Percentiles rank a stretch among this genome's conserved stretches.
These are phyloP conservation scores for Eragrostis nindensis DNA, from an alignment of 176 grass and related monocot genomes.

Conservation along the genomic window DNA sequence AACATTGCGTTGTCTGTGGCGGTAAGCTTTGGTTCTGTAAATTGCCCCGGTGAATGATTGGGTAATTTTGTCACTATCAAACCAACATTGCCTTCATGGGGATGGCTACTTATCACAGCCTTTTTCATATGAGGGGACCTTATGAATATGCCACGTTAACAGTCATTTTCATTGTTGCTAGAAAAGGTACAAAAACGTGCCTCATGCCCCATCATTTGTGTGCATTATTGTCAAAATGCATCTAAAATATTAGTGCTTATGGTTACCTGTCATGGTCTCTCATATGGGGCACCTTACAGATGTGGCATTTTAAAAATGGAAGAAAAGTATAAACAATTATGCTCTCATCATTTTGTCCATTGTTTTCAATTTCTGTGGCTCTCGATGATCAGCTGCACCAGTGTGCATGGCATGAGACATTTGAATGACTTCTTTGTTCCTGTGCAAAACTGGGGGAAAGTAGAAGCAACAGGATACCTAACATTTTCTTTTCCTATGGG, in stretches of 20 bases:
- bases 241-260: neutral
- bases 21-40: neutral
- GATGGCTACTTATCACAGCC: neutral
- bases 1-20: neutral
- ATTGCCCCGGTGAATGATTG: constrained; percentile 20
- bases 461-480: neutral
- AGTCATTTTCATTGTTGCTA: neutral
- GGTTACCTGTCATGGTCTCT: neutral
- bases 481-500: constrained; percentile 21
- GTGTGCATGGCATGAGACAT: constrained; percentile 15
- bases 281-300: neutral
- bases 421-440: constrained; percentile 23
- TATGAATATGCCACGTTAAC: neutral
- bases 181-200: neutral
- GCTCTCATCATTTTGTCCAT: neutral
- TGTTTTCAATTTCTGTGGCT: neutral
- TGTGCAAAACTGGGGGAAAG: neutral
- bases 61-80: neutral
- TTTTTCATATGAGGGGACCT: neutral
- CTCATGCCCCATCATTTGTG: neutral
- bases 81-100: constrained; percentile 3
- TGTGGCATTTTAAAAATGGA: neutral
- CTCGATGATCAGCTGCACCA: neutral
- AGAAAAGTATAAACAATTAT: neutral
- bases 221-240: neutral